Percentiles rank a stretch among this genome's conserved stretches.
Conservation (phyloP, 208 protist genomes). For the Trypanosoma brucei region DNA sequence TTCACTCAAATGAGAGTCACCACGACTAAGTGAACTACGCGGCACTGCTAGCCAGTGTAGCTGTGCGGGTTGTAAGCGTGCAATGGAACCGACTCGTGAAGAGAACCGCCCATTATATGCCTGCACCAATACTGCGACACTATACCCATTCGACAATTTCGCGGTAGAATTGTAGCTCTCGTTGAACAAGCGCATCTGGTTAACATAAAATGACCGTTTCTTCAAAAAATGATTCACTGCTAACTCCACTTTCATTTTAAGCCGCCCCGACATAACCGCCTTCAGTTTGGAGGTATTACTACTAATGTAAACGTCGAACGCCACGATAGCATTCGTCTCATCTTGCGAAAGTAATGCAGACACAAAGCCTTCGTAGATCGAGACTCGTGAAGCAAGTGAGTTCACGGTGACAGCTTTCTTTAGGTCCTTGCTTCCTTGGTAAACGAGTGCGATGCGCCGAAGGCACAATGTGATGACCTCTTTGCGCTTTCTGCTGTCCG, state of each 20-base stretch:
- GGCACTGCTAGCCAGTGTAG: constrained; percentile 41
- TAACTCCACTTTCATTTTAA: constrained; percentile 61
- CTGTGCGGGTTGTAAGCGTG: constrained; percentile 39
- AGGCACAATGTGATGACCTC: constrained; percentile 51
- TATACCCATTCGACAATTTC: constrained; percentile 36
- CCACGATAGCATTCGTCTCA: constrained; percentile 23
- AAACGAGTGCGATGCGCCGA: constrained; percentile 53
- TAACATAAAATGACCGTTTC: constrained; percentile 19
- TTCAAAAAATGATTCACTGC: constrained; percentile 63
- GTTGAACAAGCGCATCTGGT: constrained; percentile 69
- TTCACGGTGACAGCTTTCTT: constrained; percentile 59
- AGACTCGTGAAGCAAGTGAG: constrained; percentile 70
- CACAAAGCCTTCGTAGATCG: constrained; percentile 68
- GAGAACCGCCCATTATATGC: constrained; percentile 43
- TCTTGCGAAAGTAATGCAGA: constrained; percentile 35
- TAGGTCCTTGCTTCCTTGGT: constrained; percentile 60
- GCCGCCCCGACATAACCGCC: constrained; percentile 61
- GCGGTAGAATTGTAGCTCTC: constrained; percentile 18
- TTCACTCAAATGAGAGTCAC: background rate
- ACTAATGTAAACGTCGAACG: constrained; percentile 58
- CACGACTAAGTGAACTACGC: constrained; percentile 25
- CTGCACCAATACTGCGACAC: constrained; percentile 25
- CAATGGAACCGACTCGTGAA: constrained; percentile 43
- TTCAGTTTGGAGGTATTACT: constrained; percentile 50
- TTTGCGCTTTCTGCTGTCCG: constrained; percentile 38